These are phyloP conservation scores for Acacia concinna DNA, from an alignment of 331 rosid species.

Conservation along the genomic window DNA sequence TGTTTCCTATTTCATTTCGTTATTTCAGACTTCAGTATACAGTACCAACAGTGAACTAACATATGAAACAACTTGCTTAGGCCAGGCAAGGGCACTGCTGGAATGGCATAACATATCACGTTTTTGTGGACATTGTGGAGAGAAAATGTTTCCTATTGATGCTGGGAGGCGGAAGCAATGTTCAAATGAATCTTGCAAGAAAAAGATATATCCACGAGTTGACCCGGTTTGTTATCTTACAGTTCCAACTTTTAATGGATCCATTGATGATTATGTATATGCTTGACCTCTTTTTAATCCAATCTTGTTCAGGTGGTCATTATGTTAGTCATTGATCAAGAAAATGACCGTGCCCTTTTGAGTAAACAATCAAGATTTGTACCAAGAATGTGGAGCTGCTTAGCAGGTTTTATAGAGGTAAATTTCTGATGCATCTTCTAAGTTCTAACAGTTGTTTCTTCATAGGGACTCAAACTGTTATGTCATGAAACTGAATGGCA, in stretches of 20 bases:
- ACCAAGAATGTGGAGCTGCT: slow-evolving; percentile 78
- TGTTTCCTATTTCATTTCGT: not conserved
- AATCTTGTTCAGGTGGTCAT: slow-evolving; percentile 66
- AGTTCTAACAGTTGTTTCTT: slow-evolving; percentile 21
- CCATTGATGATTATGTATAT: slow-evolving; percentile 14
- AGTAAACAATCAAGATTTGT: slow-evolving; percentile 60
- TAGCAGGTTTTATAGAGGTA: slow-evolving; percentile 91
- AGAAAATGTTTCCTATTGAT: slow-evolving; percentile 66
- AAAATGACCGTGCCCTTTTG: slow-evolving; percentile 74
- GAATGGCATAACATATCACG: slow-evolving; percentile 74
- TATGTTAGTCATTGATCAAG: slow-evolving; percentile 86
- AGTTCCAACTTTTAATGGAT: not conserved
- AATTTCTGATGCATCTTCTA: slow-evolving; percentile 29
- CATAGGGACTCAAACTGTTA: not conserved
- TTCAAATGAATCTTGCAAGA: slow-evolving; percentile 68
- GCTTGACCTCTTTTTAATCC: slow-evolving; percentile 5
- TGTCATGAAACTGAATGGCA: not conserved
- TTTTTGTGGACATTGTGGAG: slow-evolving; percentile 88
- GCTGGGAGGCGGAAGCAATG: slow-evolving; percentile 88
- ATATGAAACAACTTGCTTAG: slow-evolving; percentile 29
- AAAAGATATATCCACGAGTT: slow-evolving; percentile 84
- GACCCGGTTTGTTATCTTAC: slow-evolving; percentile 66
- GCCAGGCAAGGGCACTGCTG: slow-evolving; percentile 84
- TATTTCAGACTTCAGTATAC: slow-evolving; percentile 3
- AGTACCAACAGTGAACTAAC: slow-evolving; percentile 19